Evolutionary conservation across 2,329 filamentous ascomycete genomes (phyloP).

Genomic region (Chrysosphaeria jannelii): DNA sequence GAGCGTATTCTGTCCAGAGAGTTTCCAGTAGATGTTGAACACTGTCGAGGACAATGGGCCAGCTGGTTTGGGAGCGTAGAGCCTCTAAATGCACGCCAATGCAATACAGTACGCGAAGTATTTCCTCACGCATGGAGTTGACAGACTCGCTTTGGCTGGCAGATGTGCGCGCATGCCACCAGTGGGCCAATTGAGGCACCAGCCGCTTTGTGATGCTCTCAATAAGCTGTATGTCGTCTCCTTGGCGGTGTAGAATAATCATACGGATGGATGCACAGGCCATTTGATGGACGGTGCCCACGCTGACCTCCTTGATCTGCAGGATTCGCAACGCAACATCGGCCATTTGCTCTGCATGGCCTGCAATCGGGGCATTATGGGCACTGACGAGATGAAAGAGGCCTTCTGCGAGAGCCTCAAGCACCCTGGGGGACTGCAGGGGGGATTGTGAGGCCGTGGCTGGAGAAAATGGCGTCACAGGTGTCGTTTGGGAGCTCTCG

Average conservation of each 20-base stretch:
- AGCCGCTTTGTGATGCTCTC: conserved; percentile 26
- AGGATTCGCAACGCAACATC: conserved; percentile 28
- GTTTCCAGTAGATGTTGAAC: conserved; percentile 37
- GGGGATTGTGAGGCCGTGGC: conserved; percentile 7
- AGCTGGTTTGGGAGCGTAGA: conserved; percentile 15
- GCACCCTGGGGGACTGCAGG: conserved; percentile 10
- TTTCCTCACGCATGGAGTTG: conserved; percentile 40
- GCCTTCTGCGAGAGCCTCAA: conserved; percentile 29
- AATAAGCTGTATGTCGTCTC: conserved; percentile 35
- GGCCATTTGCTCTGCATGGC: conserved; percentile 24
- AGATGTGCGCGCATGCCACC: conserved; percentile 43
- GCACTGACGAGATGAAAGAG: conserved; percentile 30
- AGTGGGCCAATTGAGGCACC: conserved; percentile 38
- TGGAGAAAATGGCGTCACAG: no score
- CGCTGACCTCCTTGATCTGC: conserved; percentile 21
- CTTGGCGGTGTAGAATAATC: conserved; percentile 31
- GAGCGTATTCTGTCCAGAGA: conserved; percentile 52
- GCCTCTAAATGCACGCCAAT: conserved; percentile 31
- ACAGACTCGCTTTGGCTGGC: conserved; percentile 21
- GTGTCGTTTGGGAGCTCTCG: no score
- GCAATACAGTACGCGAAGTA: conserved; percentile 42
- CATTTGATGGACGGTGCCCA: conserved; percentile 34
- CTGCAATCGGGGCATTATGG: conserved; percentile 34
- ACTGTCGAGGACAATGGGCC: conserved; percentile 12
- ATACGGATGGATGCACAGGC: conserved; percentile 51